These are phyloP conservation scores for Ceratocystis variospora DNA, from an alignment of 2,329 filamentous ascomycete species.

Conservation along the genomic window DNA sequence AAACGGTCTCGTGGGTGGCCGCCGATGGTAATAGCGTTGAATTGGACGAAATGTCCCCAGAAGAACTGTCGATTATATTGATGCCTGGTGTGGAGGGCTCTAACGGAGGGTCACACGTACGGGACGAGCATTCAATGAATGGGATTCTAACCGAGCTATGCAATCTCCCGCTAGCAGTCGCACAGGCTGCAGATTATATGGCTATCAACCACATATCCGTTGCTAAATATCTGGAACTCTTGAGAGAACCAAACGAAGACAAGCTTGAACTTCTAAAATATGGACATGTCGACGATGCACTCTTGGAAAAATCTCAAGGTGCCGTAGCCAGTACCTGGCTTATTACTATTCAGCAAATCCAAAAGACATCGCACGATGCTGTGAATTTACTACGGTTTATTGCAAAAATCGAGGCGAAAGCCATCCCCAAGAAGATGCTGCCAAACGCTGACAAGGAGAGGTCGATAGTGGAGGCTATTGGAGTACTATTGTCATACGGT, in stretches of 20 bases:
- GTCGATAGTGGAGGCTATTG: neutral
- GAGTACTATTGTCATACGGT: neutral
- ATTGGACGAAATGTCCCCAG: neutral
- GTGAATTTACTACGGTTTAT: neutral
- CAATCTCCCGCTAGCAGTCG: conserved; percentile 20
- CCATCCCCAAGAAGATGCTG: neutral
- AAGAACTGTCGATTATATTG: neutral
- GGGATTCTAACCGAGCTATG: neutral
- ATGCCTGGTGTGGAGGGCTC: neutral
- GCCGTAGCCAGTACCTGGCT: neutral
- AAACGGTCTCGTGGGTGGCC: neutral
- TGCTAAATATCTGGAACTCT: neutral
- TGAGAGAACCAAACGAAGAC: neutral
- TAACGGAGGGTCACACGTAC: neutral
- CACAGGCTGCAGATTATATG: conserved; percentile 20
- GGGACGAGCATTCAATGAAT: neutral
- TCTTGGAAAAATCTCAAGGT: neutral
- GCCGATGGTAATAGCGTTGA: neutral
- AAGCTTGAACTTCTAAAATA: neutral
- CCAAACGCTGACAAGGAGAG: neutral
- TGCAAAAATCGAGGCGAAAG: neutral
- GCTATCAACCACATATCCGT: neutral
- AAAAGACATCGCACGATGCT: neutral
- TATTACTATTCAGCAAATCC: neutral
- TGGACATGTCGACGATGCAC: neutral